Base-by-base conservation (phyloP, 768 basidiomycete genomes). In the Russula virescens region DNA sequence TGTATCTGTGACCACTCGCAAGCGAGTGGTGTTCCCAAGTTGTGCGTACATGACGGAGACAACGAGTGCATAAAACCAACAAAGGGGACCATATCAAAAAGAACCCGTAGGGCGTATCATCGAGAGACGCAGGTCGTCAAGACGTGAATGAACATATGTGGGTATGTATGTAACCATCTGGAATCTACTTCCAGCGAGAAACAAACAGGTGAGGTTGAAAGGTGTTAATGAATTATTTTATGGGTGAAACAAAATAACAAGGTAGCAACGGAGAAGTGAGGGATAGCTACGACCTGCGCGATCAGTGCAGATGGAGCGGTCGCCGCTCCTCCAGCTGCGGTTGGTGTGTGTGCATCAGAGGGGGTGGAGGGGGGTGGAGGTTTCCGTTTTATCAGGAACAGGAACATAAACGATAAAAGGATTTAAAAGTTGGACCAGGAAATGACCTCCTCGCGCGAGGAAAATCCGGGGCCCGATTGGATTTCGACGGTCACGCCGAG, bases 391-490 rank as follows among this genome's bases (percentile, higher is more conserved):
- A 35, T 26, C 13, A 8, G 19, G 21, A 40, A n/a, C 16, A 25
- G 23, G 28, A 38, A 26, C 7, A 6, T 25, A 48, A 34, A 16
- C 26, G 25, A 21, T 14, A 35, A 40, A 52, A 43, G 10, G 19
- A 23, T n/a, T 1, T 19, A 21, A 69, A 88, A 87, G 70, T 87
- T 87, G 21, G 87, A 86, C 89, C 89, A 91, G 40, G 87, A 88
- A 38, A 86, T 70, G 51, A 86, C 67, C 26, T 83, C 76, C 11
- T 83, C 75, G 56, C 87, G 75, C 3, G 77, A 73, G 1, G 75
- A 70, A 42, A 69, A 68, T 23, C 69, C 71, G 5, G 62, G 58
- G 10, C 77, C 74, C 6, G 70, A 75, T 35, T 81, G 80, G 65
- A 82, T 66, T 65, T 83, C 76, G 47, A 88, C 79, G 9, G 81